Conservation (phyloP, 2,329 filamentous ascomycete genomes). For the Chlorencoelia australis region DNA sequence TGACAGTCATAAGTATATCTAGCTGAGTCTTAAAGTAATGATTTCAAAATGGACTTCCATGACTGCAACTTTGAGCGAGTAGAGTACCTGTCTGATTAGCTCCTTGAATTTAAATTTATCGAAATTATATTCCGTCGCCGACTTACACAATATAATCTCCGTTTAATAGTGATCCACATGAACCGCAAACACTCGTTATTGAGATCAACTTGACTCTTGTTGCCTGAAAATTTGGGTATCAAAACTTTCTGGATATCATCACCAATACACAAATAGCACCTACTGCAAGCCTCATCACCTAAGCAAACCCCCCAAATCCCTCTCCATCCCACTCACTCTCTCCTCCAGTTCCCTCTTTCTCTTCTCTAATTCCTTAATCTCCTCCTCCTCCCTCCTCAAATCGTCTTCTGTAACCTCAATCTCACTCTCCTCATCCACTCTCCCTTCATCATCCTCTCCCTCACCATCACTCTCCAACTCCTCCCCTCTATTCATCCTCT, state of each 20-base stretch:
- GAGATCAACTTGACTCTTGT: not conserved
- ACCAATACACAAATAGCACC: not conserved
- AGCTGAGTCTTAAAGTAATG: no score
- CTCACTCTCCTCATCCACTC: constrained; percentile 29
- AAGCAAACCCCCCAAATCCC: constrained; percentile 50
- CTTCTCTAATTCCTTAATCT: constrained; percentile 49
- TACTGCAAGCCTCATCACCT: constrained; percentile 13
- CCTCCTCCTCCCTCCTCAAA: constrained; percentile 57
- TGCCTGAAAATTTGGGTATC: not conserved
- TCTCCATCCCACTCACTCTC: constrained; percentile 57
- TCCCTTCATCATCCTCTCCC: constrained; percentile 40
- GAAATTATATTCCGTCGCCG: no score
- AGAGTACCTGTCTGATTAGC: no score
- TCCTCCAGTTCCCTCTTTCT: constrained; percentile 54
- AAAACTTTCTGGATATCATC: not conserved
- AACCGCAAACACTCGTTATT: no score
- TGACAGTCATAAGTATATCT: no score
- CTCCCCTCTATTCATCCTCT: constrained; percentile 58
- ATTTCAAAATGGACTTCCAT: no score
- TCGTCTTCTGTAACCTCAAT: constrained; percentile 56
- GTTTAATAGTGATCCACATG: no score
- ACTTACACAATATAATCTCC: no score
- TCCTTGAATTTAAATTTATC: no score
- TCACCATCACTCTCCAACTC: constrained; percentile 46
- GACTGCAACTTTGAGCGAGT: no score